Evolutionary conservation across 2,329 filamentous ascomycete species (phyloP), one percentile per base, ranked within the genome.

Genomic region (Fusarium napiforme): DNA sequence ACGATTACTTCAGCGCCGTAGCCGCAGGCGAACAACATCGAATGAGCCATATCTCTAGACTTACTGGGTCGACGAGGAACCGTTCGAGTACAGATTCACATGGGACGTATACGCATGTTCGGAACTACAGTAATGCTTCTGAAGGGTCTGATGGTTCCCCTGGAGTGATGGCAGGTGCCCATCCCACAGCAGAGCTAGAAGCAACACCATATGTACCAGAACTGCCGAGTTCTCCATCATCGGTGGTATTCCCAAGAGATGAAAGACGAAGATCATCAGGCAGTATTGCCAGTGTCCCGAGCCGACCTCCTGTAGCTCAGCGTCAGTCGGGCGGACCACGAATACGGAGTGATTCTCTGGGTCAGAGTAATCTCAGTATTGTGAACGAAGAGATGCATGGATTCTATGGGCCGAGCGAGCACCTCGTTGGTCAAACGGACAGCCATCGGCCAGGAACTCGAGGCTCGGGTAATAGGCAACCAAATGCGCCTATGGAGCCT

Each of bases 351-450:
- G 76, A 78, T 36, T 78, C 76, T 2, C 40, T 73, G 4, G 76
- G 74, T 1, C 76, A 75, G 43, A 67, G 67, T 9, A 57, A 72
- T 40, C 65, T 81, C 37, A 75, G 72, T 23, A 73, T 77, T 5
- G 84, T 87, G 37, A 81, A 78, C 49, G 86, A 88, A 73, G 85
- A 86, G 64, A 80, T 86, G 57, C 86, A 88, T 59, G 86, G 86
- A 7, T 83, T 86, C 42, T 85, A 87, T 62, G 86, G 86, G 2
- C 82, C 85, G 4, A 63, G 75, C 7, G 77, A 84, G 55, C 77
- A 79, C 2, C 81, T 81, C 14, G 82, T 79, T 9, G 85, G 86
- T 0, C 83, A 87, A 75, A 87, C 81, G 3, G 81, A 69, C n/a
- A 69, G 66, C 4, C 73, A 75, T 36, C 68, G 69, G 9, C 73